Evolutionary conservation across 495 filamentous ascomycete genomes (phyloP), one percentile per base, ranked within the genome.

Genomic region (Hypoxylon lienhwacheense): DNA sequence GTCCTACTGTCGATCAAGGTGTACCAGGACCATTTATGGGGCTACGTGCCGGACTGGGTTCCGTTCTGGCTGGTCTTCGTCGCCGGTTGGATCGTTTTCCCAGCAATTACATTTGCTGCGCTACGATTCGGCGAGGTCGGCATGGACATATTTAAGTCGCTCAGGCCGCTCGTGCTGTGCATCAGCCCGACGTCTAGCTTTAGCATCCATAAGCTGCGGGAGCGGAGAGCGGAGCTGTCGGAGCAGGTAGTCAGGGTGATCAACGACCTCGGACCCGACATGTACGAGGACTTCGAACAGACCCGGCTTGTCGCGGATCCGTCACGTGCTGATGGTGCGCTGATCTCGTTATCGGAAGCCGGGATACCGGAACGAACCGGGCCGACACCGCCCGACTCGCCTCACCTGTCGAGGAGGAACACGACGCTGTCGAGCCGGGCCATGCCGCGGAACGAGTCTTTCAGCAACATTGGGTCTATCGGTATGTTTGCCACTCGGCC

Each of bases 131-230:
- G 93, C 33, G 93, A 99, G 69, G 84, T 92, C 40, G 93, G 91
- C 22, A 97, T 99, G 92, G 93, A 99, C 64, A 97, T 99, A 37
- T 57, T 90, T 72, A 99, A 97, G 71, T 97, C 93, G 0, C 82
- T 99, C 8, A 81, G 88, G 1, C 93, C 93, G 1, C 83, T 99
- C 6, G 72, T 95, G n/a, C 72, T 96, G n/a, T 90, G 85, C 39
- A 77, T 99, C 51, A 87, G 87, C 58, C 93, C 93, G 1, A 83
- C 83, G 6, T 89, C 88, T 1, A 84, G 84, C 66, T 95, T 95
- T 70, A 88, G 85, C 7, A 79, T 99, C 31, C 81, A 87, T 44
- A 85, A 86, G 57, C 83, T 99, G 22, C 83, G 90, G 24, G 72
- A 83, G 58, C 77, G 81, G 34, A 86, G 93, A 44, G 85, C 78